Conservation (phyloP, 768 basidiomycete genomes). For the Lactifluus echinatus region DNA sequence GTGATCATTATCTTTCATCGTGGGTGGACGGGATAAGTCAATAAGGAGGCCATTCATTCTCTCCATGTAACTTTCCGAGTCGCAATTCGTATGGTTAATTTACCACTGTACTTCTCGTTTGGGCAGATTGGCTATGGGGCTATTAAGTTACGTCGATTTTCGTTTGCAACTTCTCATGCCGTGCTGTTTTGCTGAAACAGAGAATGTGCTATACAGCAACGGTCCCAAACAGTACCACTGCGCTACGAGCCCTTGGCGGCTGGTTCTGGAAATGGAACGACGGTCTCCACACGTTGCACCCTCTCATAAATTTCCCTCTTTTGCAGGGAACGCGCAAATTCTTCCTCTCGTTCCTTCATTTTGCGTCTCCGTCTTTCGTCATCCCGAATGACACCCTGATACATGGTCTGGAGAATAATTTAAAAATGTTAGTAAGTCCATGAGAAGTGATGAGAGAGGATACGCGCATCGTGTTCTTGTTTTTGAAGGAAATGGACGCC, state of each 20-base stretch:
- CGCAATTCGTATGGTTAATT: no score
- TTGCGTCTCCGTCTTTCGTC: conserved; percentile 75
- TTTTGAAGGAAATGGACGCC: conserved; percentile 84
- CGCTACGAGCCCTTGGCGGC: background rate
- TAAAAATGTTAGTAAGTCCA: background rate
- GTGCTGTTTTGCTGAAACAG: no score
- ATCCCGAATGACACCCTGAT: conserved; percentile 80
- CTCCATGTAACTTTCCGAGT: no score
- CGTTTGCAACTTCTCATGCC: no score
- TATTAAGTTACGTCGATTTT: no score
- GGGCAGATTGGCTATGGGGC: no score
- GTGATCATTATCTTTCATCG: no score
- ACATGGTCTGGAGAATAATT: conserved; percentile 68
- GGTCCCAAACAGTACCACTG: background rate
- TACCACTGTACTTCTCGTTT: no score
- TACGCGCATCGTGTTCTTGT: conserved; percentile 70
- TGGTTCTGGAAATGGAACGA: background rate
- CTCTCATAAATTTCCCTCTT: conserved; percentile 62
- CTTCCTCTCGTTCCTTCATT: conserved; percentile 55
- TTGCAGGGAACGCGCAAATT: conserved; percentile 48
- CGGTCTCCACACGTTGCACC: conserved; percentile 30
- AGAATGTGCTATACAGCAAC: background rate
- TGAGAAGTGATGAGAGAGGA: background rate
- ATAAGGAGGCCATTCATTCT: no score
- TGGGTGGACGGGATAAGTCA: no score